Evolutionary conservation across 2,329 filamentous ascomycete species (phyloP).

Genomic region (Mollisia scopiformis): DNA sequence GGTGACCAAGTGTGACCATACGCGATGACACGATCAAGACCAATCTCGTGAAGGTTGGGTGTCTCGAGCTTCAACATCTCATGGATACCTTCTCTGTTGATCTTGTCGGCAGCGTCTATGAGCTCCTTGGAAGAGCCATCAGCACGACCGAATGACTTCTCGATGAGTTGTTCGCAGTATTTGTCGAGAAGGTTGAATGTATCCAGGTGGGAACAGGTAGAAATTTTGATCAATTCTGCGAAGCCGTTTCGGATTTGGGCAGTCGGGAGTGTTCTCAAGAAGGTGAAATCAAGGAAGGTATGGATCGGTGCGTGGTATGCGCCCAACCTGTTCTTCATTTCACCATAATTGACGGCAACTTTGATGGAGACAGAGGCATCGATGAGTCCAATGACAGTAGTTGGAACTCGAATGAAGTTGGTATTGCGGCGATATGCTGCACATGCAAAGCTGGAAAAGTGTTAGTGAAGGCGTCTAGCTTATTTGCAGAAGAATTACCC

Average conservation of each 20-base stretch:
- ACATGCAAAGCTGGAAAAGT: constrained; percentile 61
- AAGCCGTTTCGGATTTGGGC: constrained; percentile 75
- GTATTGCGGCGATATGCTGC: constrained; percentile 73
- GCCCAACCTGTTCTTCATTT: constrained; percentile 75
- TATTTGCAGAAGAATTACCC: too few species aligned
- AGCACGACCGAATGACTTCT: constrained; percentile 64
- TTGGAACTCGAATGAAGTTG: constrained; percentile 74
- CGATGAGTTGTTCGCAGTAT: constrained; percentile 70
- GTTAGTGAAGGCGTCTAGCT: too few species aligned
- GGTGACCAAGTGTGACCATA: constrained; percentile 79
- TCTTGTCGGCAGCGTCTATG: constrained; percentile 63
- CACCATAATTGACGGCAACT: constrained; percentile 77
- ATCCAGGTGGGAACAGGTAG: constrained; percentile 66
- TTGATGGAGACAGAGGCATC: constrained; percentile 78
- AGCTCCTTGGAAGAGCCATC: constrained; percentile 59
- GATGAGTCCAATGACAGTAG: constrained; percentile 75
- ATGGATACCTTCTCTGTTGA: constrained; percentile 70
- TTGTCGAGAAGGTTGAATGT: constrained; percentile 71
- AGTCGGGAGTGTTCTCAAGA: constrained; percentile 67
- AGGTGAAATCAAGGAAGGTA: constrained; percentile 75
- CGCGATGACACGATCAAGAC: constrained; percentile 72
- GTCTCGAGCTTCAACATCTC: constrained; percentile 77
- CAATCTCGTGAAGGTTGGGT: constrained; percentile 74
- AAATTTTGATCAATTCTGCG: constrained; percentile 77
- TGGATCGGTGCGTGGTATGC: constrained; percentile 74